These are phyloP conservation scores for Phytopythium boreale DNA, from an alignment of 352 stramenopile species.

Conservation along the genomic window DNA sequence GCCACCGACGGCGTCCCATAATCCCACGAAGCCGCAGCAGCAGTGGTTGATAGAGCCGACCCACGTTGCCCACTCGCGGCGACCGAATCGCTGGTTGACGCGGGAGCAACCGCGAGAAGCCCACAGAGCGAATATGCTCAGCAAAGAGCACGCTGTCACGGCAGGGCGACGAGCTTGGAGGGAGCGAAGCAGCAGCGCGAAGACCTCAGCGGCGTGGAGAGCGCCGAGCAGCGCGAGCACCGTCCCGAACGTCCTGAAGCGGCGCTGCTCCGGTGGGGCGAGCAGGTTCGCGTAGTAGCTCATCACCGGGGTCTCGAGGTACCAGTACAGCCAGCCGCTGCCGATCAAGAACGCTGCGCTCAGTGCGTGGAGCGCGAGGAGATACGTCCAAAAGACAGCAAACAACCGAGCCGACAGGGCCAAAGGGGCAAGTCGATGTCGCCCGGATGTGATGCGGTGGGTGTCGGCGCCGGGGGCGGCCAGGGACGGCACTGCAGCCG, in stretches of 20 bases:
- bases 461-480: background rate
- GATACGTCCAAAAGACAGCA: background rate
- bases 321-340: slow-evolving; percentile 23
- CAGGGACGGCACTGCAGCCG: background rate
- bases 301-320: slow-evolving; percentile 39
- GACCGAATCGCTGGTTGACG: background rate
- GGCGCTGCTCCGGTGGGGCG: slow-evolving; percentile 11
- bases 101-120: background rate
- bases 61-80: background rate
- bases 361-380: background rate
- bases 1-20: background rate
- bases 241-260: slow-evolving; percentile 23
- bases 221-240: slow-evolving; percentile 20
- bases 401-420: background rate
- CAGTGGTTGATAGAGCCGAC: background rate
- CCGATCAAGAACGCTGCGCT: slow-evolving; percentile 14
- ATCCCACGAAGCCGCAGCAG: background rate
- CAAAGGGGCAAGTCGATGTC: background rate
- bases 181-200: slow-evolving; percentile 15
- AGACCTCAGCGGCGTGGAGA: slow-evolving; percentile 13
- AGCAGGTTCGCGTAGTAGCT: slow-evolving; percentile 45
- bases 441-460: no score
- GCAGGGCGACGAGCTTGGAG: slow-evolving; percentile 8
- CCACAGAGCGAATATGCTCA: background rate
- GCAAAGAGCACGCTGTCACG: background rate